Evolutionary conservation across 345 rosid genomes (phyloP).

Genomic region (Pistacia vera): DNA sequence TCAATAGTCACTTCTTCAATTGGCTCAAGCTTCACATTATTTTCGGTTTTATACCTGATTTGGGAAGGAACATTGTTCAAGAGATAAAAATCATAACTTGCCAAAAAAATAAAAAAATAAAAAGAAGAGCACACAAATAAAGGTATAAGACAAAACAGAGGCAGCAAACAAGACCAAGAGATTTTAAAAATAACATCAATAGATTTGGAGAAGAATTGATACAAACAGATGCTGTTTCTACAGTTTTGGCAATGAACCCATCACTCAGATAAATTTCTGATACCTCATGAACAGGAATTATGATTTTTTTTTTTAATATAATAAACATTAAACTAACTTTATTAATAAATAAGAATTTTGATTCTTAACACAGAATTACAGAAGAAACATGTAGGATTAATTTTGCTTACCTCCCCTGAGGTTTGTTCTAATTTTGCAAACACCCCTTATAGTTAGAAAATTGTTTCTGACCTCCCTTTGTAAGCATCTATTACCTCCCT

Average conservation of each 20-base stretch:
- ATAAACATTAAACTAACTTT: no score
- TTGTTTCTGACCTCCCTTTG: no score
- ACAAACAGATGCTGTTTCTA: neutral
- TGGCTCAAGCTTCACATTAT: conserved; percentile 78
- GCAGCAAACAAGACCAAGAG: neutral
- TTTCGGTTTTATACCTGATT: conserved; percentile 81
- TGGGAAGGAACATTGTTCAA: conserved; percentile 18
- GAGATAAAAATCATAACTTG: neutral
- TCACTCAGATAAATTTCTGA: neutral
- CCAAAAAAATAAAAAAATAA: neutral
- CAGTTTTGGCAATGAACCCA: neutral
- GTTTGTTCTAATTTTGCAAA: no score
- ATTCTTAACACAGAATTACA: neutral
- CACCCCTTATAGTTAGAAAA: no score
- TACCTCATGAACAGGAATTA: neutral
- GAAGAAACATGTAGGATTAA: neutral
- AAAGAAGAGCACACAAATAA: neutral
- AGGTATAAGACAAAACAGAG: neutral
- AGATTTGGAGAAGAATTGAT: neutral
- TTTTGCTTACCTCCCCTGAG: no score
- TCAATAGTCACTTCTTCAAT: conserved; percentile 95
- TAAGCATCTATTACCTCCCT: no score
- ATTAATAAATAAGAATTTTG: neutral
- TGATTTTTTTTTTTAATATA: no score
- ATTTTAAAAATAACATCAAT: neutral